Evolutionary conservation across 2,329 filamentous ascomycete genomes (phyloP).

Genomic region (Coniochaeta sp.): DNA sequence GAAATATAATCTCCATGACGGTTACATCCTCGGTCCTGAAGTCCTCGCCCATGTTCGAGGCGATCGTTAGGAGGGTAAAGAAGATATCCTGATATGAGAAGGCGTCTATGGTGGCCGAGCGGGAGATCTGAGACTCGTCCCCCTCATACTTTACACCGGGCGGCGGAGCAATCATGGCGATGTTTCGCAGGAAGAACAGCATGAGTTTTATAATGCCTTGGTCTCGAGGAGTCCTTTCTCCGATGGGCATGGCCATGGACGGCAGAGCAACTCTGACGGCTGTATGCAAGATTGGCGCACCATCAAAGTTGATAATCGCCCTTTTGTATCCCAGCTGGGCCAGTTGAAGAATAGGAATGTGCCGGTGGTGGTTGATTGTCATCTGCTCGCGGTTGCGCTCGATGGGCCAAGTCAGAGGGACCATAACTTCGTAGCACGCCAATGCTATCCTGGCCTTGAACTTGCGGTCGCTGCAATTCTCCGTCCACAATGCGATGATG

Average conservation of each 20-base stretch:
- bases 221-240: slow-evolving; percentile 71
- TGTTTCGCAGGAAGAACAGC: slow-evolving; percentile 82
- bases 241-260: slow-evolving; percentile 70
- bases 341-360: slow-evolving; percentile 82
- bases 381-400: slow-evolving; percentile 72
- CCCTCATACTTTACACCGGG: slow-evolving; percentile 68
- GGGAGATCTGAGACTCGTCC: slow-evolving; percentile 84
- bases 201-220: slow-evolving; percentile 89
- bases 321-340: slow-evolving; percentile 88
- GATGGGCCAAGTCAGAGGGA: slow-evolving; percentile 90
- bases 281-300: slow-evolving; percentile 69
- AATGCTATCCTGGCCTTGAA: slow-evolving; percentile 74
- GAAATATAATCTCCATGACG: slow-evolving; percentile 88
- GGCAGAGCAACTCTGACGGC: slow-evolving; percentile 76
- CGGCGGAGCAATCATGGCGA: slow-evolving; percentile 75
- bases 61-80: slow-evolving; percentile 73
- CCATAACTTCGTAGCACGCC: slow-evolving; percentile 82
- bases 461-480: slow-evolving; percentile 63
- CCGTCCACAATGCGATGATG: slow-evolving; percentile 77
- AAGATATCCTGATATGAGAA: slow-evolving; percentile 91
- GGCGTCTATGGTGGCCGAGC: slow-evolving; percentile 79
- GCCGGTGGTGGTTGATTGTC: slow-evolving; percentile 88
- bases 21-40: slow-evolving; percentile 84
- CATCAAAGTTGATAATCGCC: slow-evolving; percentile 76
- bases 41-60: slow-evolving; percentile 89